Base-by-base conservation (phyloP, 192 early-diverging fungal genomes). In the Entomortierella beljakovae region DNA sequence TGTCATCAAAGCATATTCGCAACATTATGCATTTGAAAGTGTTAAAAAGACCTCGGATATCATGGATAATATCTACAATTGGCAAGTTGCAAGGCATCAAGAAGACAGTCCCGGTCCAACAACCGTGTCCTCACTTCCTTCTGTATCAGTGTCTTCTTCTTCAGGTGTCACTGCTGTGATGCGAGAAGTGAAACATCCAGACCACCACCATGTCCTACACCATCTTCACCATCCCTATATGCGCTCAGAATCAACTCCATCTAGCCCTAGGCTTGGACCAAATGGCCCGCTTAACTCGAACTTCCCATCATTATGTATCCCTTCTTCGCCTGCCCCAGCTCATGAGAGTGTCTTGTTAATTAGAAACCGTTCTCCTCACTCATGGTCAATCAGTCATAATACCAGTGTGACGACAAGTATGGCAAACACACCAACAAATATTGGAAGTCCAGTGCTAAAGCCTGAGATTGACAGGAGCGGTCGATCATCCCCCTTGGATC, bases 31-130 rank as follows among this genome's bases (percentile, higher is more conserved):
- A 1, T 79, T 79, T 37, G 75, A 79, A 25, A 62, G 75, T 18
- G 75, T 79, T 48, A 79, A 79, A 68, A 79, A 79, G 75, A 79
- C 67, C 38, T 69, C 75, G 32, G 75, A 79, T 38, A 68, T 79
- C 40, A 79, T 79, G 75, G 75, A 79, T 25, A 79, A 79, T 38
- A 79, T 79, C 40, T 79, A 79, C 62, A 79, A 79, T n/a, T 79
- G 75, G 75, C 75, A 79, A 28, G 75, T 79, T 9, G 75, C 75
- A 28, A 69, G 75, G 20, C 75, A 79, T 15, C 75, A 79, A 51
- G 75, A 79, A 15, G 75, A 79, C 18, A 79, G 67, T 42, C 75
- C 67, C 1, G 65, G 75, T 15, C 75, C 75, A n/a, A 50, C 57
- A 9, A 22, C 56, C 6, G 29, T 50, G 1, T 64, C 75, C 2